Evolutionary conservation across 805 yeast genomes (phyloP).

Genomic region (Myxozyma geophila): DNA sequence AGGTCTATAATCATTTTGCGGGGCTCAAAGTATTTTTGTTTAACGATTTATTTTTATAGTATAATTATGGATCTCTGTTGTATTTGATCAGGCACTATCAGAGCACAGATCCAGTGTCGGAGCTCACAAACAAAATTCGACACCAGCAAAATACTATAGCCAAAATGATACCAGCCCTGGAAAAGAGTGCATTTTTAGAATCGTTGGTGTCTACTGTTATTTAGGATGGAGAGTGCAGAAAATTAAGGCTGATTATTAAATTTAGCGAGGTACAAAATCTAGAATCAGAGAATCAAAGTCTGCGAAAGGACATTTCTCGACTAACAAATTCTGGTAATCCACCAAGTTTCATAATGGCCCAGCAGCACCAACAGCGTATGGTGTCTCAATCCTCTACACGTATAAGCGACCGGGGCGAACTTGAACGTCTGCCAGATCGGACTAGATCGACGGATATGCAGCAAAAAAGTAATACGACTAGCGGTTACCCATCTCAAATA

Average conservation of each 20-base stretch:
- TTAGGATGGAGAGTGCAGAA: background rate
- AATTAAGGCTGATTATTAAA: background rate
- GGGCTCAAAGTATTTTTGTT: background rate
- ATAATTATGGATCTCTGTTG: constrained; percentile 17
- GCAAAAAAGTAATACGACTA: background rate
- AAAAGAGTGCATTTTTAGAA: constrained; percentile 11
- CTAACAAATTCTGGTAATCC: background rate
- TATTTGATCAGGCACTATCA: constrained; percentile 17
- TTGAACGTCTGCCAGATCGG: background rate
- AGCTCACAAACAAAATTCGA: background rate
- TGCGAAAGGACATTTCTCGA: background rate
- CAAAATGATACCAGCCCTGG: constrained; percentile 17
- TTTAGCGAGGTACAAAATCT: background rate
- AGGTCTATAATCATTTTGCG: background rate
- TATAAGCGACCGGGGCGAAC: background rate
- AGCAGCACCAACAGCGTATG: background rate
- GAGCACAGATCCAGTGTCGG: background rate
- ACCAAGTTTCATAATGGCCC: background rate
- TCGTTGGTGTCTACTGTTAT: background rate
- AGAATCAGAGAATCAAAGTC: background rate
- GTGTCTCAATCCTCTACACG: background rate
- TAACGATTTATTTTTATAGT: constrained; percentile 1
- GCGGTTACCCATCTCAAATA: background rate
- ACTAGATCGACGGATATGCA: background rate
- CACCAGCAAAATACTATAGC: constrained; percentile 9